Evolutionary conservation across 768 basidiomycete species (phyloP), one percentile per base, ranked within the genome.

Genomic region (Royoungia palumana): DNA sequence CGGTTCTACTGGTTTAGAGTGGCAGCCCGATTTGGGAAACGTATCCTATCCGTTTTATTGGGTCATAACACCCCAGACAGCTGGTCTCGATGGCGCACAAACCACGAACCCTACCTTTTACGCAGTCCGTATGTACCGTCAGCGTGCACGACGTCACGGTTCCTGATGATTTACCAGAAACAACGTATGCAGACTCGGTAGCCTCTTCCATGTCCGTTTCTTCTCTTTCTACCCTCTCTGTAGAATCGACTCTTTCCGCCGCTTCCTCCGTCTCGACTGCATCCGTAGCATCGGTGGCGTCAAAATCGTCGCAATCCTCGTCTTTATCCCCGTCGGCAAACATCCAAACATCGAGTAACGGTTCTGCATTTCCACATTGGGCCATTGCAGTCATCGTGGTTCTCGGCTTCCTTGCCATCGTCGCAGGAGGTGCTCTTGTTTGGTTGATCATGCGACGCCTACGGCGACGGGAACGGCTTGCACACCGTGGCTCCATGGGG

Each of bases 341-440:
- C 53, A 73, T 88, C 19, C 87, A 87, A 63, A 56, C 62, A 42
- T 51, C 60, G 16, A 47, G 48, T 24, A 55, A 60, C 43, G 61
- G 54, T 47, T 62, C 75, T 14, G 58, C 72, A 30, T 93, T 93
- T 63, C 92, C 90, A 9, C 81, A 81, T 62, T 94, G 90, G 92
- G 93, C 89, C 10, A 94, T 94, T 60, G 90, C 94, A 44, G 85
- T 94, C 55, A 89, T 94, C 44, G 86, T 85, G 40, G 79, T 94
- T 35, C 80, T 94, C 21, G 91, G 89, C 21, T 85, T 92, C 70
- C 74, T 93, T 51, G 89, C 91, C 47, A 82, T 93, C 53, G 76
- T 81, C 36, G 81, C 86, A 13, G 72, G 79, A 6, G 81, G 84
- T 55, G 66, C 85, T 43, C 77, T 90, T 45, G 71, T 75, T 32